Percentiles rank a stretch among this genome's conserved stretches.
phyloP scores from a whole-genome alignment of 352 stramenopile species.

The Peronosclerospora sorghi region DNA sequence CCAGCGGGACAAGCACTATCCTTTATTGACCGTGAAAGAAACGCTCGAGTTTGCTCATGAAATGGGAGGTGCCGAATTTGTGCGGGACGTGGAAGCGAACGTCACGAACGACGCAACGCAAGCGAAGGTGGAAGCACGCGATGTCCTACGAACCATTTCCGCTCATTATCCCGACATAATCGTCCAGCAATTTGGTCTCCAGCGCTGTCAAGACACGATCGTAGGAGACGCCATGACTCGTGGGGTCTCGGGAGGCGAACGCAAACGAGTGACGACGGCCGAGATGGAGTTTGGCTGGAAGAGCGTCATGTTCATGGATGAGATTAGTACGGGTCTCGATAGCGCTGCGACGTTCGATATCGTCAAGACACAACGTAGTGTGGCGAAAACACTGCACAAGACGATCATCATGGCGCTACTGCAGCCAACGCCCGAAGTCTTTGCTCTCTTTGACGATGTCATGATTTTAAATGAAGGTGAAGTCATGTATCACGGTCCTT shows the following conservation, averaged over 20 bases:
- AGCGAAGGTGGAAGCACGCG: conserved; percentile 6
- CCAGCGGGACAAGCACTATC: conserved; percentile 39
- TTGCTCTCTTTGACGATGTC: conserved; percentile 65
- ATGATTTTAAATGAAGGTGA: conserved; percentile 63
- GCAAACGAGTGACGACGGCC: conserved; percentile 33
- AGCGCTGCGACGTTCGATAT: conserved; percentile 35
- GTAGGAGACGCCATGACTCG: conserved; percentile 41
- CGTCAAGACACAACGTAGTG: conserved; percentile 16
- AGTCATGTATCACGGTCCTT: conserved; percentile 64
- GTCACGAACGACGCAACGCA: conserved; percentile 4
- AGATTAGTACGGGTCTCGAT: conserved; percentile 89
- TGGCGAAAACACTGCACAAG: conserved; percentile 11
- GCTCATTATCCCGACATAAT: conserved; percentile 9
- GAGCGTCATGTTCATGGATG: conserved; percentile 75
- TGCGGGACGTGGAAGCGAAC: conserved; percentile 4
- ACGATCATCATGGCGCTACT: conserved; percentile 57
- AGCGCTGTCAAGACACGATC: conserved; percentile 43
- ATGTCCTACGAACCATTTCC: conserved; percentile 3
- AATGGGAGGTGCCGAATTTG: conserved; percentile 21
- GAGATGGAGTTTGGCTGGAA: conserved; percentile 74
- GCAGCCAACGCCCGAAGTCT: conserved; percentile 84
- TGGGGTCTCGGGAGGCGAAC: conserved; percentile 50
- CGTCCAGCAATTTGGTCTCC: conserved; percentile 14
- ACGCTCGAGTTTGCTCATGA: conserved; percentile 37
- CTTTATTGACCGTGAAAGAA: conserved; percentile 38